These are phyloP conservation scores for Domatiomyces catenatus DNA, from an alignment of 2,329 filamentous ascomycete genomes.

Conservation along the genomic window DNA sequence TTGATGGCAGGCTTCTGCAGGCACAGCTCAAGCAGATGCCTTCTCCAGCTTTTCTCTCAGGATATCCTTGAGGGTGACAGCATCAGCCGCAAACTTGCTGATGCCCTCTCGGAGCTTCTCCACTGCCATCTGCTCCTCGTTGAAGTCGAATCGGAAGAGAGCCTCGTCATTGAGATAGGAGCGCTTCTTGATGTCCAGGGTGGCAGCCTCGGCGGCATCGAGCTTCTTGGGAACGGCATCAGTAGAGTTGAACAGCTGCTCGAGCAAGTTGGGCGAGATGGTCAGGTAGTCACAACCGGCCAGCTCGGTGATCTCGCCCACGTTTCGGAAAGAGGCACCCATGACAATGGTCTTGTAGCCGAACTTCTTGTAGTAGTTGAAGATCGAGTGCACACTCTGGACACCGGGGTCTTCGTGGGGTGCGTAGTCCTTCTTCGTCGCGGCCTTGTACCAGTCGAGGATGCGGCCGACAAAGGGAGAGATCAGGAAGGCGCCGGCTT, in stretches of 20 bases:
- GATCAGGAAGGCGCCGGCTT: constrained; percentile 93
- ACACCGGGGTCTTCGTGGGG: constrained; percentile 91
- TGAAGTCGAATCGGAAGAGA: constrained; percentile 95
- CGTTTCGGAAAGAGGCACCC: constrained; percentile 95
- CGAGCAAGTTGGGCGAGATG: constrained; percentile 88
- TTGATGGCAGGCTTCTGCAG: neutral
- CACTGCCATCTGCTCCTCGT: constrained; percentile 98
- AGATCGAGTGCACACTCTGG: constrained; percentile 82
- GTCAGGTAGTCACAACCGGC: constrained; percentile 98
- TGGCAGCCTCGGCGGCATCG: constrained; percentile 48
- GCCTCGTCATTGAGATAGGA: constrained; percentile 81
- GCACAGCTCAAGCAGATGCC: constrained; percentile 3
- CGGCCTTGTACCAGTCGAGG: constrained; percentile 98
- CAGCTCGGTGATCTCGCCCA: constrained; percentile 93
- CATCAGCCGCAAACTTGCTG: constrained; percentile 96
- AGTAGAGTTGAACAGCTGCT: constrained; percentile 77
- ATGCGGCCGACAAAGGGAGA: constrained; percentile 98
- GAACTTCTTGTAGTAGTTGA: constrained; percentile 99
- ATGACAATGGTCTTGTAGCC: constrained; percentile 99
- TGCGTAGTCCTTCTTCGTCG: constrained; percentile 82
- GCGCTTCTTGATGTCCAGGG: constrained; percentile 71
- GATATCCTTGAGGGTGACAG: constrained; percentile 82
- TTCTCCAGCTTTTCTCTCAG: constrained; percentile 67
- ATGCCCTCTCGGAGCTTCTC: constrained; percentile 99
- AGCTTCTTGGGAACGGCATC: constrained; percentile 85